Conservation (phyloP, 1,284 basidiomycete species). For the Ceratobasidium theobromae region DNA sequence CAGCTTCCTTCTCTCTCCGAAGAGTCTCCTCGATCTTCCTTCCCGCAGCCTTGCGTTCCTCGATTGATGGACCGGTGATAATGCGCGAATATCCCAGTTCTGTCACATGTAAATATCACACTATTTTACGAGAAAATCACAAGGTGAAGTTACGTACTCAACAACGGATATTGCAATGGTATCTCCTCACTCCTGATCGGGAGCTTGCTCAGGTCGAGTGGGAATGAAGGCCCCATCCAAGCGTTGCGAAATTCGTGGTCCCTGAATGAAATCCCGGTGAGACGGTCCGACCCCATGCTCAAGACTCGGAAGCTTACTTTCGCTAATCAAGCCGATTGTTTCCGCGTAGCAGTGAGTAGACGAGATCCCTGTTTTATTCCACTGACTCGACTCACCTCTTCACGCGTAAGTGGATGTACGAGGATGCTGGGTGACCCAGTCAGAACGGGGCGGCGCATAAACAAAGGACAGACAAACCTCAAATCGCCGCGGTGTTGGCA, state of each 20-base stretch:
- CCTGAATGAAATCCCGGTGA: conserved; percentile 39
- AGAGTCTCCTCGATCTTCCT: conserved; percentile 54
- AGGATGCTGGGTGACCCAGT: conserved; percentile 51
- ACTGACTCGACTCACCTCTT: conserved; percentile 52
- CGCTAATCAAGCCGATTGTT: conserved; percentile 23
- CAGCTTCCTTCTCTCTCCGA: conserved; percentile 55
- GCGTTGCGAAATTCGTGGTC: conserved; percentile 67
- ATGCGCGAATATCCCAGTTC: conserved; percentile 58
- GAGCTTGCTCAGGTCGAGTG: conserved; percentile 60
- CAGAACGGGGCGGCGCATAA: not conserved
- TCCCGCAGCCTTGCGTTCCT: conserved; percentile 53
- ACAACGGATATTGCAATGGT: conserved; percentile 68
- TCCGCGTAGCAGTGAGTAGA: not conserved
- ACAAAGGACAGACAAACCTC: conserved; percentile 50
- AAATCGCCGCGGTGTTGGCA: conserved; percentile 63
- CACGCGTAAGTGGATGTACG: conserved; percentile 67
- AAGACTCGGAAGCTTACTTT: conserved; percentile 32
- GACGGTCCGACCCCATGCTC: not conserved
- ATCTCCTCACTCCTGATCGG: conserved; percentile 53
- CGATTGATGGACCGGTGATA: conserved; percentile 47
- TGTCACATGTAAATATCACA: conserved; percentile 37
- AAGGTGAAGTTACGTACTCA: conserved; percentile 58
- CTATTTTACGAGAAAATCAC: not conserved
- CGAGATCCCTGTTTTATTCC: not conserved
- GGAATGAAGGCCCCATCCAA: conserved; percentile 70